Conservation (phyloP, 768 basidiomycete species). For the Lentinus brumalis region DNA sequence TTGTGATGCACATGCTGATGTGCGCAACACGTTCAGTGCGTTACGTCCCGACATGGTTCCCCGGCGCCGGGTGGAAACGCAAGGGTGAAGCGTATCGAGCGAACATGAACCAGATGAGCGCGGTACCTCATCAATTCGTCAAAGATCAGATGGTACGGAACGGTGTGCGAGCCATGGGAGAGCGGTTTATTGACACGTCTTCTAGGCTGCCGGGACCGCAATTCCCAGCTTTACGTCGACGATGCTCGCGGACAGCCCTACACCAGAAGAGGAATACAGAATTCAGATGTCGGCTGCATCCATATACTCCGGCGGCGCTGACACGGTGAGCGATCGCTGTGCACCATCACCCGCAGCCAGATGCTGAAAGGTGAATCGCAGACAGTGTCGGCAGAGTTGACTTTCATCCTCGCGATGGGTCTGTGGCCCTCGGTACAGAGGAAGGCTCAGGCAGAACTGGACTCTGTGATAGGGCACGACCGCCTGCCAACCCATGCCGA, state of each 20-base stretch:
- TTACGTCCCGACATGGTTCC: conserved; percentile 42
- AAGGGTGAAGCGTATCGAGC: conserved; percentile 32
- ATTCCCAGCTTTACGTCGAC: conserved; percentile 23
- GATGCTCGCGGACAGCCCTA: conserved; percentile 39
- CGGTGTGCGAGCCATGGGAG: not conserved
- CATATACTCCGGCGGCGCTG: conserved; percentile 16
- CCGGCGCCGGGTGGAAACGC: conserved; percentile 40
- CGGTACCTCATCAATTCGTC: conserved; percentile 33
- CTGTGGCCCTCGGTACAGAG: conserved; percentile 4
- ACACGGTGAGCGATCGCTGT: conserved; percentile 10
- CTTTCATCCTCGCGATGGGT: conserved; percentile 8
- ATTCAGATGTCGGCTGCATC: conserved; percentile 57
- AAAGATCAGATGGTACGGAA: conserved; percentile 34
- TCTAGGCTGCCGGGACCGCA: conserved; percentile 23
- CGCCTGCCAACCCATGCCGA: conserved; percentile 47
- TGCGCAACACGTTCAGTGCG: conserved; percentile 5
- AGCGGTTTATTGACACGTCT: not conserved
- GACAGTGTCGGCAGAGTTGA: conserved; percentile 7
- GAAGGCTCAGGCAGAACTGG: conserved; percentile 31
- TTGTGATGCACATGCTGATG: not conserved
- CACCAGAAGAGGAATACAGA: conserved; percentile 56
- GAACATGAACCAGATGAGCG: conserved; percentile 19
- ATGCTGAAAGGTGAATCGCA: not conserved
- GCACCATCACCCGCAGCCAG: not conserved
- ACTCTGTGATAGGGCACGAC: conserved; percentile 28